These are phyloP conservation scores for Sphaerulina vaccinii DNA, from an alignment of 2,329 filamentous ascomycete species.

Conservation along the genomic window DNA sequence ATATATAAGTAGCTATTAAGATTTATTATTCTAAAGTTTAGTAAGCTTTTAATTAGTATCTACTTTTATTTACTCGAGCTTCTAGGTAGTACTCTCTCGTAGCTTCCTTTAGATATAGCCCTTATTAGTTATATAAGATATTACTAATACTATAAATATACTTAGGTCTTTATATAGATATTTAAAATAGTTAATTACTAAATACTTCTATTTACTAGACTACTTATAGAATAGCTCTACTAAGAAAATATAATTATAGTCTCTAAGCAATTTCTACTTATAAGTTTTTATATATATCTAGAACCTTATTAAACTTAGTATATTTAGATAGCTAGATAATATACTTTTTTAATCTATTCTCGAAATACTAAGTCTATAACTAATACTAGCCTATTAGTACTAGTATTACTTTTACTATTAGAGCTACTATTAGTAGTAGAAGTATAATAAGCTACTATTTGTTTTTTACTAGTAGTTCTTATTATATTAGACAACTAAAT, in stretches of 20 bases:
- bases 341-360: no score
- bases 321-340: no score
- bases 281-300: conserved; percentile 2
- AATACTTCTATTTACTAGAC: not conserved
- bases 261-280: not conserved
- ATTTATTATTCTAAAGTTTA: not conserved
- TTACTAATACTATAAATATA: not conserved
- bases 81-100: not conserved
- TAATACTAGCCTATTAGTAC: no score
- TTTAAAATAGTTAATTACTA: not conserved
- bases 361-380: no score
- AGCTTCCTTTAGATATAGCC: not conserved
- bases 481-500: no score
- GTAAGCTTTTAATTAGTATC: not conserved
- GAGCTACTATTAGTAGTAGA: no score
- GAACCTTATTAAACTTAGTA: not conserved
- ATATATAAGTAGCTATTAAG: not conserved
- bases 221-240: conserved; percentile 2
- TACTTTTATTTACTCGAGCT: conserved; percentile 2
- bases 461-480: no score
- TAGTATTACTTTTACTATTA: no score
- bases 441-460: no score
- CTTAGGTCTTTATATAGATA: not conserved
- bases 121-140: not conserved
- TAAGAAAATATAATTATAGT: conserved; percentile 2